Conservation (phyloP, 2,329 filamentous ascomycete genomes). For the Zymoseptoria pseudotritici region DNA sequence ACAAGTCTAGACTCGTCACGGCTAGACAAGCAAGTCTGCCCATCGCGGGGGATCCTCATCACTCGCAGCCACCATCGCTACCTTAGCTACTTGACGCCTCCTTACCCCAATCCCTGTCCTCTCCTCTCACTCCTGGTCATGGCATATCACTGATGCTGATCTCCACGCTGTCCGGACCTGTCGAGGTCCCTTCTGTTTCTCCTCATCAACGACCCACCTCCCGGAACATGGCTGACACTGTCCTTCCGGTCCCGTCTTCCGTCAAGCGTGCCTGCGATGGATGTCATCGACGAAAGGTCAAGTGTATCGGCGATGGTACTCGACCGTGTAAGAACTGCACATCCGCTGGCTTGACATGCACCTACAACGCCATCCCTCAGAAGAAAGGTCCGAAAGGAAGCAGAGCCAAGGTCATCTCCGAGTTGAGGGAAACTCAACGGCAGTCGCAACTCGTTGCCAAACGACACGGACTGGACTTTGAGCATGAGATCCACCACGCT, state of each 20-base stretch:
- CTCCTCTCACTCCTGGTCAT: not conserved
- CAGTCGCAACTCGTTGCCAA: conserved; percentile 39
- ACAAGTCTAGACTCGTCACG: not conserved
- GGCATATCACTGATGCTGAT: conserved; percentile 12
- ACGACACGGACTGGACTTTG: conserved; percentile 32
- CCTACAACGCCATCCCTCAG: conserved; percentile 57
- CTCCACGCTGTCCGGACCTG: conserved; percentile 15
- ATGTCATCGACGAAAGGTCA: conserved; percentile 45
- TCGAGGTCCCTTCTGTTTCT: conserved; percentile 14
- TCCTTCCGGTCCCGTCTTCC: conserved; percentile 16
- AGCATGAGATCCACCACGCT: conserved; percentile 35
- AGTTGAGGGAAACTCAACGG: conserved; percentile 48
- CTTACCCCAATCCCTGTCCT: not conserved
- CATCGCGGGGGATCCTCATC: not conserved
- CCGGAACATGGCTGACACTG: conserved; percentile 15
- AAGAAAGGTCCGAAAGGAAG: conserved; percentile 58
- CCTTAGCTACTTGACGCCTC: not conserved
- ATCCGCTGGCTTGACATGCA: conserved; percentile 53
- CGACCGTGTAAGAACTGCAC: conserved; percentile 55
- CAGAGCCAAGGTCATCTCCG: conserved; percentile 56
- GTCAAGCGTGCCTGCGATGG: conserved; percentile 29
- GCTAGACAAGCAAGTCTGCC: not conserved
- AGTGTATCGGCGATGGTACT: conserved; percentile 44
- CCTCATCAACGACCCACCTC: conserved; percentile 8
- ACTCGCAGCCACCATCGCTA: not conserved